A percentile compares a stretch with the other conserved stretches of the same genome.
Evolutionary conservation across 106 monocot genomes (phyloP).

Genomic region (Iris macrosiphon): DNA sequence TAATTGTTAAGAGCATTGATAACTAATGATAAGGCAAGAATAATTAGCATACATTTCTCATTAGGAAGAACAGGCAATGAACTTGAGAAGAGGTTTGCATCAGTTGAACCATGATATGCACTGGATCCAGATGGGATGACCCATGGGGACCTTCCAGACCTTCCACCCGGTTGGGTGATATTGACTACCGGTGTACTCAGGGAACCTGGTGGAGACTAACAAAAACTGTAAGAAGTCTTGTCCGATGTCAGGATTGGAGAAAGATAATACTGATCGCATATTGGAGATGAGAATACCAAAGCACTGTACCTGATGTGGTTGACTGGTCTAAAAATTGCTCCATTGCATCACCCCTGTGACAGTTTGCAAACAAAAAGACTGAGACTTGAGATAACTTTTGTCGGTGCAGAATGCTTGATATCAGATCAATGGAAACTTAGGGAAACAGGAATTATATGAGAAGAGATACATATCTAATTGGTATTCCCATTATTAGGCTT

Average conservation of each 20-base stretch:
- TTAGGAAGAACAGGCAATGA: slow-evolving; percentile 59
- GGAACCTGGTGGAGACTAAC: slow-evolving; percentile 2
- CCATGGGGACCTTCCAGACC: slow-evolving; percentile 25
- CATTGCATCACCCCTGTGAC: slow-evolving; percentile 22
- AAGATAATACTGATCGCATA: background rate
- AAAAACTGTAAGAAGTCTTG: too few relatives aligned
- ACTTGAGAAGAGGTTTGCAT: slow-evolving; percentile 68
- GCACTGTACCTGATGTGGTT: background rate
- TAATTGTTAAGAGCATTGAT: background rate
- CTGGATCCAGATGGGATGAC: slow-evolving; percentile 22
- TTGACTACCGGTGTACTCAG: slow-evolving; percentile 11
- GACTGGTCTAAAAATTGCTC: slow-evolving; percentile 3
- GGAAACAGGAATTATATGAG: too few relatives aligned
- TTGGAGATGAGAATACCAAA: background rate
- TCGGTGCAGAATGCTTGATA: too few relatives aligned
- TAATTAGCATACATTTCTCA: slow-evolving; percentile 32
- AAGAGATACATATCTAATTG: too few relatives aligned
- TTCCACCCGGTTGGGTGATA: slow-evolving; percentile 7
- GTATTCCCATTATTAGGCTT: too few relatives aligned
- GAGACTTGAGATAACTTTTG: too few relatives aligned
- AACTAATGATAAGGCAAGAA: background rate
- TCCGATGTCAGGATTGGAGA: too few relatives aligned
- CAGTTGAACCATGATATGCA: slow-evolving; percentile 33
- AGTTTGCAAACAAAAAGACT: too few relatives aligned
- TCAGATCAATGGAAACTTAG: too few relatives aligned